Percentiles rank a stretch among this genome's conserved stretches.
These are phyloP conservation scores for Hypoxylon sp. DNA, from an alignment of 2,329 filamentous ascomycete genomes.

Conservation along the genomic window DNA sequence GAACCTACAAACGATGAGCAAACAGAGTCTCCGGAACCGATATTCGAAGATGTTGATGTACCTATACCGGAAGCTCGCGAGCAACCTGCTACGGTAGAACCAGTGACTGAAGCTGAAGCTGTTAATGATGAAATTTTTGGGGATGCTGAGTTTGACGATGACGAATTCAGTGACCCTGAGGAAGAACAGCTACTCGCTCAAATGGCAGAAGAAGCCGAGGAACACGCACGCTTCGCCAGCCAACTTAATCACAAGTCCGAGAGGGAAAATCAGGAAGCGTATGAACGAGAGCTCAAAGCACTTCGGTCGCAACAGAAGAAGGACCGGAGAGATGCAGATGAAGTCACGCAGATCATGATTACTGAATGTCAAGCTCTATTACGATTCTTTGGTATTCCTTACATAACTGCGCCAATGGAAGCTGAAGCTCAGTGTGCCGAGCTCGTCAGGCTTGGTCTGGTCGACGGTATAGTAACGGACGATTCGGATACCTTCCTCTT, in stretches of 20 bases:
- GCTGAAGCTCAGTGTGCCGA: conserved; percentile 98
- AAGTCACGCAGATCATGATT: conserved; percentile 97
- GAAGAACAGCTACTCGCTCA: conserved; percentile 91
- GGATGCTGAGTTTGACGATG: conserved; percentile 74
- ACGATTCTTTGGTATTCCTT: conserved; percentile 91
- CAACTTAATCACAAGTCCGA: conserved; percentile 83
- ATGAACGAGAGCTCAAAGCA: conserved; percentile 88
- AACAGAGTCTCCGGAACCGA: conserved; percentile 35
- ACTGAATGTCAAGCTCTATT: conserved; percentile 94
- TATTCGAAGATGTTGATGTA: conserved; percentile 49
- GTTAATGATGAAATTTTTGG: conserved; percentile 61
- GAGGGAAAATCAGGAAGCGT: conserved; percentile 80
- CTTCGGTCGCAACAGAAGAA: conserved; percentile 96
- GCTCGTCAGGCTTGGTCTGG: conserved; percentile 85
- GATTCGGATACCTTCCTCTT: conserved; percentile 98
- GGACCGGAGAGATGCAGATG: conserved; percentile 94
- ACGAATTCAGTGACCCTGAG: conserved; percentile 86
- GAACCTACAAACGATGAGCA: conserved; percentile 35
- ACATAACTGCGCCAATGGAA: conserved; percentile 98
- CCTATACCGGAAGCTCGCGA: conserved; percentile 26
- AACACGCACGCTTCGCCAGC: conserved; percentile 93
- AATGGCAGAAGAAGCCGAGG: conserved; percentile 90
- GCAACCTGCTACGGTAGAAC: conserved; percentile 25
- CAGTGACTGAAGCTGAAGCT: conserved; percentile 30
- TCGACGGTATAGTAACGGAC: conserved; percentile 98